phyloP scores from a whole-genome alignment of 2,329 filamentous ascomycete genomes.

The Diaporthe sp. region DNA sequence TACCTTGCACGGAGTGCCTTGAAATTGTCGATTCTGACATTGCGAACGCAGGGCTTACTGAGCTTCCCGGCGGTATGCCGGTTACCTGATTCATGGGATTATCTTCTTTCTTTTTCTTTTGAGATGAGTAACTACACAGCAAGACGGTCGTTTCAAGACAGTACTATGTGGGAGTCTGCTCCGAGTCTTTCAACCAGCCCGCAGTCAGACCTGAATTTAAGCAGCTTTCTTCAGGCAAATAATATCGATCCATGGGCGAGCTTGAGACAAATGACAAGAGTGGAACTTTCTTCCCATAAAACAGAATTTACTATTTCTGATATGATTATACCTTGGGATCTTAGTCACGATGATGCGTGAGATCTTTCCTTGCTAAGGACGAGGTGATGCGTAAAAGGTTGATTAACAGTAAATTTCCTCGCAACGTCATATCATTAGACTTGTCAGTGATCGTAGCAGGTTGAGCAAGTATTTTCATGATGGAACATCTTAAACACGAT shows the following conservation, averaged over 20 bases:
- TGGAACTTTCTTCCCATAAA: neutral
- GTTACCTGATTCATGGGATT: neutral
- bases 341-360: no score
- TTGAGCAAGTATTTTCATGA: no score
- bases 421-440: no score
- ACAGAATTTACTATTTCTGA: no score
- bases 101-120: accelerated
- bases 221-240: neutral
- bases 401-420: no score
- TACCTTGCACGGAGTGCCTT: neutral
- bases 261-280: neutral
- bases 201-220: neutral
- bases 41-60: neutral
- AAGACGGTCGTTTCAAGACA: neutral
- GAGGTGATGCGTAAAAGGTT: no score
- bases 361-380: no score
- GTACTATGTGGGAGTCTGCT: neutral
- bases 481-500: no score
- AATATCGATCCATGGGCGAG: neutral
- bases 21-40: neutral
- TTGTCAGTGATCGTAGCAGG: no score
- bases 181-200: no score
- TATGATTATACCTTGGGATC: no score
- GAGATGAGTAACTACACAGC: neutral
- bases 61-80: neutral